A percentile compares a stretch with the other conserved stretches of the same genome.
Evolutionary conservation across 257 asterid genomes (phyloP).

Genomic region (Datura wrightii): DNA sequence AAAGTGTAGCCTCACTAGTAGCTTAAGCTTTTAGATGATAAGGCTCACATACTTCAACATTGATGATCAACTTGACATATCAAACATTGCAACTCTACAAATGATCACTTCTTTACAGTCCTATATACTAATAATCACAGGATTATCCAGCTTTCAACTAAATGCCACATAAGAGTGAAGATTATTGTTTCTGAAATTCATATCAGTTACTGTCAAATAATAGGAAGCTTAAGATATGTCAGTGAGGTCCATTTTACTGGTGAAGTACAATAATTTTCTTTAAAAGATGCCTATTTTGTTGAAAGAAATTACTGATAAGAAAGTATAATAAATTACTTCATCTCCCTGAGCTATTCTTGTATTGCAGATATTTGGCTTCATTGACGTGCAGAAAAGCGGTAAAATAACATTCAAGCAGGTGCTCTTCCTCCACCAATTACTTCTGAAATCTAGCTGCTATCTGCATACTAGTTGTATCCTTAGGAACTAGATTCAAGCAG

Average conservation of each 20-base stretch:
- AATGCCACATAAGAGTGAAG: not conserved
- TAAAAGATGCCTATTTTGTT: not conserved
- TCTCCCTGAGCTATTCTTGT: constrained; percentile 22
- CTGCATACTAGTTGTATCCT: not conserved
- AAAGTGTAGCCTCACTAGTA: not conserved
- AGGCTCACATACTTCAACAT: not conserved
- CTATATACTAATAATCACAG: not conserved
- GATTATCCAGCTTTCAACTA: constrained; percentile 20
- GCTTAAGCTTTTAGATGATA: not conserved
- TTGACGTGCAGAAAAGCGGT: constrained; percentile 78
- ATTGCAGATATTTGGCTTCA: constrained; percentile 74
- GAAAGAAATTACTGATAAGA: not conserved
- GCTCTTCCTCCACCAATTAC: constrained; percentile 4
- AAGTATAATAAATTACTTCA: not conserved
- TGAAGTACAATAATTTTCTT: constrained; percentile 4
- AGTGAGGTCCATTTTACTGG: not conserved
- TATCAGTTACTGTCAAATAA: not conserved
- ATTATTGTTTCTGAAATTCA: constrained; percentile 16
- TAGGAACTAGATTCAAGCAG: constrained; percentile 19
- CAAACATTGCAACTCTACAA: not conserved
- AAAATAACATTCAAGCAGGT: constrained; percentile 89
- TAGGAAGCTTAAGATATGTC: constrained; percentile 17
- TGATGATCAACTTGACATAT: constrained; percentile 1
- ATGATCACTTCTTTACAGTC: not conserved
- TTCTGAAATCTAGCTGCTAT: not conserved